Evolutionary conservation across 331 rosid species (phyloP), one percentile per base, ranked within the genome.

Genomic region (Malus hybrid): DNA sequence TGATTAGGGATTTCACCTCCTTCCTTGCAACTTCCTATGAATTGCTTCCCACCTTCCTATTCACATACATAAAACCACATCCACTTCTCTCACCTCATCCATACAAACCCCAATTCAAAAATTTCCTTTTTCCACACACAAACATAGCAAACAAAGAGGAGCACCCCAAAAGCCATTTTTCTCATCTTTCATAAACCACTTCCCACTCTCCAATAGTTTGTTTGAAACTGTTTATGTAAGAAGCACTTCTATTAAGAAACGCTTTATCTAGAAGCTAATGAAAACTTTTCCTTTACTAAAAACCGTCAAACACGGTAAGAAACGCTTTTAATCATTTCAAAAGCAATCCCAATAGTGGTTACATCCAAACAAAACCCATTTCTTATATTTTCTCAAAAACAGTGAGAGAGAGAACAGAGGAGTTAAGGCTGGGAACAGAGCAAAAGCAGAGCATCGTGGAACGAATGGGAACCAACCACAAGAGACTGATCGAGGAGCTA

Each of bases 11-110:
- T 6, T 1, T 63, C 13, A 1, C 16, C 54, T 5, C 83, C 54
- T 89, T 86, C 94, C 79, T 36, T 4, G 12, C 82, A 73, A 31
- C 77, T 87, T 89, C 97, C 87, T 10, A 16, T 62, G 72, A 82
- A 65, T 63, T 75, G 18, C 77, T 8, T 22, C 76, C 62, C 85
- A 18, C 87, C 75, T 91, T 91, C 97, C 87, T 73, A 13, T 19
- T 61, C 14, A 9, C 34, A 39, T n/a, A 12, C 64, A 36, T 74
- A 42, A 67, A 73, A 55, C 50, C 24, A 5, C 29, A 74, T 70
- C 27, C 32, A 22, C 63, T 44, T 20, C 65, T 19, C 27, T 48
- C 59, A 12, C 32, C 44, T 18, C 59, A 19, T 64, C 22, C 62
- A 34, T 8, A 5, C 11, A 24, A 24, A 32, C 2, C 44, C 27